Base-by-base conservation (phyloP, 2,329 filamentous ascomycete species). In the Calonectria henricotiae region DNA sequence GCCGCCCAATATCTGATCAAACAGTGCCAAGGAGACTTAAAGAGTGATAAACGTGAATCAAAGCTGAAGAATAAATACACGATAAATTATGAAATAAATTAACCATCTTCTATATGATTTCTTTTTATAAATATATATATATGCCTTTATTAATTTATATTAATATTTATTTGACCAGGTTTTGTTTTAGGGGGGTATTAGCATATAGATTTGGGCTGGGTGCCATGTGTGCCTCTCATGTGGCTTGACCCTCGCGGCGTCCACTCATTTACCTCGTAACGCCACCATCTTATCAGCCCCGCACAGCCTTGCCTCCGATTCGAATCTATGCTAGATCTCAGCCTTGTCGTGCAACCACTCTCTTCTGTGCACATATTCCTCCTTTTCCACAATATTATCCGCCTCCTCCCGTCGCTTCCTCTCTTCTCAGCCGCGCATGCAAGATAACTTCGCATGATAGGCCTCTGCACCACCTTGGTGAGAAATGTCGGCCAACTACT, bases 401-500 rank as follows among this genome's bases (percentile, higher is more conserved):
- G 25, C 20, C 44, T 20, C 37, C 44, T 32, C 32, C 54, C 62
- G n/a, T 4, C 67, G 9, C n/a, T 23, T 30, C 32, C 44, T 6
- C 54, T 61, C 5, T 37, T 62, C 20, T 51, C 37, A 30, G 9
- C 44, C 51, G 30, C 67, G 44, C 20, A 37, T 54, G 13, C 44
- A 41, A 37, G 44, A 51, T 44, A 37, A 17, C 15, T 35, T 32
- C 51, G 46, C 41, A 62, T 61, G 54, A 67, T 41, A 66, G 65
- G 66, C 51, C 68, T 62, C 62, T 69, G 66, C 37, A 67, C 71
- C 49, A 69, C 54, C 69, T 65, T 65, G 62, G 70, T 60, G 71
- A 62, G 78, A 69, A 64, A 98, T 98, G 96, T 94, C 96, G 39
- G 94, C 95, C 80, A 98, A 96, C 83, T 99, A 96, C 85, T 99